phyloP scores from a whole-genome alignment of 148 eudicot genomes.

The Hydrangea macrophylla region DNA sequence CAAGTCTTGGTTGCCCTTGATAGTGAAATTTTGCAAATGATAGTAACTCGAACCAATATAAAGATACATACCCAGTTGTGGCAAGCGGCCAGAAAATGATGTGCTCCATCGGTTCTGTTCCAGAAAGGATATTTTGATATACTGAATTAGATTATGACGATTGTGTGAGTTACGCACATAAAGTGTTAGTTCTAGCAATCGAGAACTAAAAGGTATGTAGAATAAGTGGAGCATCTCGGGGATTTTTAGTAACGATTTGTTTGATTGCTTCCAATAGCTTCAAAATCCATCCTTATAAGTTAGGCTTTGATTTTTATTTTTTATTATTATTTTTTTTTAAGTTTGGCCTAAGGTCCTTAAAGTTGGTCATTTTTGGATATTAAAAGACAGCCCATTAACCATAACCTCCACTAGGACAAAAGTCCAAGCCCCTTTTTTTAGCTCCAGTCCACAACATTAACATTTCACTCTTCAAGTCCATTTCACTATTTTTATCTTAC shows the following conservation, averaged over 20 bases:
- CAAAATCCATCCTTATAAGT: constrained; percentile 89
- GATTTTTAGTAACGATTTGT: constrained; percentile 47
- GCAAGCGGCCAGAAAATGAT: constrained; percentile 74
- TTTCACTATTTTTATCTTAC: too few relatives aligned
- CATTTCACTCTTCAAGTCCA: too few relatives aligned
- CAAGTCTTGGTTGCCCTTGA: too few relatives aligned
- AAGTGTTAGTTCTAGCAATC: constrained; percentile 44
- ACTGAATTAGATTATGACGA: constrained; percentile 36
- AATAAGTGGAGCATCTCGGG: constrained; percentile 57
- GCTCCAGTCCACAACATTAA: too few relatives aligned
- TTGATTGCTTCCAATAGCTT: constrained; percentile 55
- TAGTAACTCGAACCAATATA: background rate
- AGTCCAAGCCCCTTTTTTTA: too few relatives aligned
- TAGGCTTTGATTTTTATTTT: too few relatives aligned
- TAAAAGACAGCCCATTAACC: too few relatives aligned
- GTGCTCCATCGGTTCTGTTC: constrained; percentile 69
- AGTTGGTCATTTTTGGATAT: too few relatives aligned
- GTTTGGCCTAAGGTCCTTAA: too few relatives aligned
- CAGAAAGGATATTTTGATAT: constrained; percentile 56
- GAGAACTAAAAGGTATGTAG: constrained; percentile 74
- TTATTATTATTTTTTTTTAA: too few relatives aligned
- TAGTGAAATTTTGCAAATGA: background rate
- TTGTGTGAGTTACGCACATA: constrained; percentile 60
- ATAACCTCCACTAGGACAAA: too few relatives aligned
- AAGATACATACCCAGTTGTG: constrained; percentile 66